A percentile compares a stretch with the other conserved stretches of the same genome.
Conservation (phyloP, 139 green algal species). For the Chlorella ohadii region DNA sequence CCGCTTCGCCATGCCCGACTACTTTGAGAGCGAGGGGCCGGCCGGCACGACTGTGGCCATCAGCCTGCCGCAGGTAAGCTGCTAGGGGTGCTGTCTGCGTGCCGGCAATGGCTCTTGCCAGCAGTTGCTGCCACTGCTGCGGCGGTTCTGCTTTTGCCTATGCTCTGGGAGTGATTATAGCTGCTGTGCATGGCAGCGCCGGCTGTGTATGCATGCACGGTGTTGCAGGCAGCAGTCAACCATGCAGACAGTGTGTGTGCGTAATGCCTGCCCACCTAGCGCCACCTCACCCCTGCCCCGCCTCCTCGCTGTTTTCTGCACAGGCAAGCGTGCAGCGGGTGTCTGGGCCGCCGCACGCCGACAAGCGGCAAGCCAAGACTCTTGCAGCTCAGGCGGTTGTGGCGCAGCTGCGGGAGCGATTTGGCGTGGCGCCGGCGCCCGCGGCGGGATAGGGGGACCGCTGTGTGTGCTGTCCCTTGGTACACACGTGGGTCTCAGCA, state of each 20-base stretch:
- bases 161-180: too few relatives aligned
- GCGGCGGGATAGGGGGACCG: too few relatives aligned
- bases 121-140: not conserved
- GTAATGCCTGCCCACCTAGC: too few relatives aligned
- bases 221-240: not conserved
- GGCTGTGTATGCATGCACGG: not conserved
- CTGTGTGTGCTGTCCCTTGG: too few relatives aligned
- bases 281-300: not conserved
- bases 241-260: too few relatives aligned
- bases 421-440: too few relatives aligned
- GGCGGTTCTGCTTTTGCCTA: not conserved
- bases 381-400: constrained; percentile 7
- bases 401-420: too few relatives aligned
- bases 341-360: not conserved
- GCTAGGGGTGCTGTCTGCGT: too few relatives aligned
- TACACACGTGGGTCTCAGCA: too few relatives aligned
- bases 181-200: too few relatives aligned
- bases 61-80: not conserved
- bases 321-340: constrained; percentile 2
- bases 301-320: not conserved
- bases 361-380: constrained; percentile 15
- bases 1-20: not conserved
- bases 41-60: not conserved
- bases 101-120: not conserved
- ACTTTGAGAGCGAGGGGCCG: not conserved